Conservation (phyloP, 768 basidiomycete genomes). For the Podaxis mareebaensis region DNA sequence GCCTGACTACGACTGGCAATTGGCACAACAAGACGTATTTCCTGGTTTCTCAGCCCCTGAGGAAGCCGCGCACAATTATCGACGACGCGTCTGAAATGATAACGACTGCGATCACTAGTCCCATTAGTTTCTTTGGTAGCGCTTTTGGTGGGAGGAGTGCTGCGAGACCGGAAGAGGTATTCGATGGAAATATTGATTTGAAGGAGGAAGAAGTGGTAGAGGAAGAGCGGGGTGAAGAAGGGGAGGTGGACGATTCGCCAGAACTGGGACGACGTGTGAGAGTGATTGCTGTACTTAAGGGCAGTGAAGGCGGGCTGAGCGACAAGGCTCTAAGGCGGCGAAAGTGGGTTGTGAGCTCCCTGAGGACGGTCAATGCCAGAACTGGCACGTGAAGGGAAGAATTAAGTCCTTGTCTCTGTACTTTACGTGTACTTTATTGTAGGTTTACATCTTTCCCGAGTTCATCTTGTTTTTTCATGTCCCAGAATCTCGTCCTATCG, state of each 20-base stretch:
- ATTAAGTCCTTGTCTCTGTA: not conserved
- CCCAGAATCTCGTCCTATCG: conserved; percentile 60
- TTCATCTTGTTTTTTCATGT: conserved; percentile 36
- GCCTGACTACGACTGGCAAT: conserved; percentile 30
- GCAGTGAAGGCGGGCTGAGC: conserved; percentile 26
- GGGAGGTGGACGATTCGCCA: conserved; percentile 73
- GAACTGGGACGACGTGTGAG: conserved; percentile 57
- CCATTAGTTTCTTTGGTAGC: conserved; percentile 55
- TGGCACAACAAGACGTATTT: conserved; percentile 67
- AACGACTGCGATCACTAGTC: conserved; percentile 57
- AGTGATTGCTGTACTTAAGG: conserved; percentile 41
- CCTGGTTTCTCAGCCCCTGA: conserved; percentile 64
- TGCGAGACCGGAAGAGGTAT: conserved; percentile 68
- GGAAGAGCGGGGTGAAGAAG: conserved; percentile 76
- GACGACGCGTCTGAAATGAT: conserved; percentile 72
- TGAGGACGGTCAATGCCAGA: conserved; percentile 38
- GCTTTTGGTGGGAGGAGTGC: conserved; percentile 24
- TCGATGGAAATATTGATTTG: conserved; percentile 67
- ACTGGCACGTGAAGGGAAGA: conserved; percentile 23
- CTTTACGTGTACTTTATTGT: not conserved
- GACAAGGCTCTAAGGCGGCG: conserved; percentile 36
- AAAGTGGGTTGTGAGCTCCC: conserved; percentile 37
- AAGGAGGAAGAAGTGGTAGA: conserved; percentile 78
- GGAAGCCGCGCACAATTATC: conserved; percentile 67
- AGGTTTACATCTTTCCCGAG: not conserved